phyloP scores from a whole-genome alignment of 495 filamentous ascomycete species.

The Penicillium arizonense region DNA sequence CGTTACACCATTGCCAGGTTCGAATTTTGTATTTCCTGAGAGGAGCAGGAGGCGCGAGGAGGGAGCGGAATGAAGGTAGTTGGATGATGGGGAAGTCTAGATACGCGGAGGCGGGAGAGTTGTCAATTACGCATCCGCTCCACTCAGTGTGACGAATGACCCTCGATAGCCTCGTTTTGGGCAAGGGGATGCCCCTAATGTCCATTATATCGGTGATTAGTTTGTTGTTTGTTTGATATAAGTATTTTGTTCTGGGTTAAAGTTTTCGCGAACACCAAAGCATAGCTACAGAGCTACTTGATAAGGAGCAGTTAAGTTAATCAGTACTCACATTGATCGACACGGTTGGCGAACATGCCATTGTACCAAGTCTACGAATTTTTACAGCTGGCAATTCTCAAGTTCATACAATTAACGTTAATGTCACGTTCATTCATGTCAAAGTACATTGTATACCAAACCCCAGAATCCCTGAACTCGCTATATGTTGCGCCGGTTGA shows the following conservation, averaged over 20 bases:
- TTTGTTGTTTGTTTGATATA: too few species aligned
- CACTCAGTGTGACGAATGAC: conserved; percentile 22
- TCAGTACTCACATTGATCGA: neutral
- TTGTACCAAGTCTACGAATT: neutral
- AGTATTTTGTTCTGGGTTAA: too few species aligned
- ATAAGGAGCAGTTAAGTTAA: neutral
- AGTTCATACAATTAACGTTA: neutral
- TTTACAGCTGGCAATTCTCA: neutral
- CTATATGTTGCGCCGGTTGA: conserved; percentile 29
- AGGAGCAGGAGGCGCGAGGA: neutral
- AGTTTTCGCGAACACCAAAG: neutral
- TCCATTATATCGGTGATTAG: too few species aligned
- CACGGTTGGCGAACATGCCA: neutral
- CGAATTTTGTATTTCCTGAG: neutral
- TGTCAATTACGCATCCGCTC: conserved; percentile 29
- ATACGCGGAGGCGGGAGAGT: conserved; percentile 18
- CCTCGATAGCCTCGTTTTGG: neutral
- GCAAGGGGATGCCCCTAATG: too few species aligned
- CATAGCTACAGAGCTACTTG: neutral
- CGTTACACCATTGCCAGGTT: conserved; percentile 41
- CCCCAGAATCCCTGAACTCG: conserved; percentile 13
- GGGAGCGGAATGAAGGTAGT: neutral
- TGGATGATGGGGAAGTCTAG: conserved; percentile 7
- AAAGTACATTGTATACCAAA: conserved; percentile 20
- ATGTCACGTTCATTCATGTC: conserved; percentile 27